phyloP scores from a whole-genome alignment of 345 rosid genomes.

The Capsella bursapastoris region DNA sequence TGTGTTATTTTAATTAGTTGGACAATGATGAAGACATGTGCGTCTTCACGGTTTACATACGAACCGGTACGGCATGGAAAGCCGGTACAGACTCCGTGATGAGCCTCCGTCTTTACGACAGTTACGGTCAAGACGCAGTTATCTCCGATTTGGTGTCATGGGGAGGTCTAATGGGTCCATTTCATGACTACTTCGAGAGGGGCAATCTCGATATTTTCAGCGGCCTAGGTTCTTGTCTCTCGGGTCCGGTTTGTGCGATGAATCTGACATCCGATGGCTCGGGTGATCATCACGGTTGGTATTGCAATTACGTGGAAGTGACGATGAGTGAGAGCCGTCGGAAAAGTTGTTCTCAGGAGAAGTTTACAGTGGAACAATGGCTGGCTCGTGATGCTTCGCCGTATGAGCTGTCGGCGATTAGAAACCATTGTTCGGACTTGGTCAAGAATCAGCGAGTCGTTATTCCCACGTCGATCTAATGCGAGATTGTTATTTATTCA shows the following conservation, averaged over 20 bases:
- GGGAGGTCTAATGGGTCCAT: slow-evolving; percentile 86
- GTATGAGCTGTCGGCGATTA: slow-evolving; percentile 57
- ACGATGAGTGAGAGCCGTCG: slow-evolving; percentile 60
- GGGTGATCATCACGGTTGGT: slow-evolving; percentile 85
- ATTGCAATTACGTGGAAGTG: slow-evolving; percentile 90
- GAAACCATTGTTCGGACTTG: slow-evolving; percentile 56
- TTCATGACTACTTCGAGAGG: slow-evolving; percentile 82
- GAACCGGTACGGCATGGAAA: slow-evolving; percentile 81
- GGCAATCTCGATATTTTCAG: slow-evolving; percentile 88
- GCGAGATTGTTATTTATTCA: background rate
- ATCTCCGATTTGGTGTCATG: slow-evolving; percentile 63
- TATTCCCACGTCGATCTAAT: slow-evolving; percentile 18
- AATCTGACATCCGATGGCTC: slow-evolving; percentile 80
- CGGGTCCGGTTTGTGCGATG: slow-evolving; percentile 63
- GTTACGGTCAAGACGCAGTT: slow-evolving; percentile 44
- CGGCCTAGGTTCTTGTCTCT: slow-evolving; percentile 68
- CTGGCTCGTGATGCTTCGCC: slow-evolving; percentile 72
- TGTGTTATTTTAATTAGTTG: background rate
- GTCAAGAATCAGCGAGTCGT: slow-evolving; percentile 24
- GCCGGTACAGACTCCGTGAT: slow-evolving; percentile 83
- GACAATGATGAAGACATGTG: slow-evolving; percentile 52
- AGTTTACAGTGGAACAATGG: slow-evolving; percentile 90
- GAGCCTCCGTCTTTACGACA: slow-evolving; percentile 59
- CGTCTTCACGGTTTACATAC: slow-evolving; percentile 68
- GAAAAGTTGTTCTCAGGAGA: slow-evolving; percentile 54